Percentiles rank a stretch among this genome's conserved stretches.
Evolutionary conservation across 2,329 filamentous ascomycete genomes (phyloP).

Genomic region (Microdochium trichocladiopsis): DNA sequence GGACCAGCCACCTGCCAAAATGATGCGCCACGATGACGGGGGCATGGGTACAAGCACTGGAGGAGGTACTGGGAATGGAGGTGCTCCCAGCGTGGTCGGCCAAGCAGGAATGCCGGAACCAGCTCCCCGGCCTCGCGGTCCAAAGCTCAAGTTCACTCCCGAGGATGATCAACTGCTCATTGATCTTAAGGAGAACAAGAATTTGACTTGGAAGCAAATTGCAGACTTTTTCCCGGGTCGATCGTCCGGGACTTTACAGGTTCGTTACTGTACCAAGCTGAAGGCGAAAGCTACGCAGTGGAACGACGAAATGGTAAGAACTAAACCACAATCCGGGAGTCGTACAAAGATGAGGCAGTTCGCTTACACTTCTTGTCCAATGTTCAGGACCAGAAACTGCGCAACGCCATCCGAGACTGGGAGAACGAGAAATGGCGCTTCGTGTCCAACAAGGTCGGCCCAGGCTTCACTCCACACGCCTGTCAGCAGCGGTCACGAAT

Average conservation of each 20-base stretch:
- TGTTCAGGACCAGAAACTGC: slow-evolving; percentile 78
- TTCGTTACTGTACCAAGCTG: slow-evolving; percentile 89
- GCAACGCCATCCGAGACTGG: slow-evolving; percentile 72
- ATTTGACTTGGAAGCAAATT: slow-evolving; percentile 95
- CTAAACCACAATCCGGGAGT: slow-evolving; percentile 4
- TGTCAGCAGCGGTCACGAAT: slow-evolving; percentile 76
- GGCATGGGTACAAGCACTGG: slow-evolving; percentile 27
- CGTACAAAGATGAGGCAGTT: slow-evolving; percentile 10
- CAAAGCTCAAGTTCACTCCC: slow-evolving; percentile 89
- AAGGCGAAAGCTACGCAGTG: slow-evolving; percentile 91
- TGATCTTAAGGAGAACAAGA: slow-evolving; percentile 90
- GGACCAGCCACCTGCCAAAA: slow-evolving; percentile 62
- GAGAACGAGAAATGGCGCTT: slow-evolving; percentile 92
- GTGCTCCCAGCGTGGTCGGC: slow-evolving; percentile 79
- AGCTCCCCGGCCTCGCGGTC: slow-evolving; percentile 72
- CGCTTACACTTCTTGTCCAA: too few species aligned
- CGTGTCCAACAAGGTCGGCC: slow-evolving; percentile 83
- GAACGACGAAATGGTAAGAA: slow-evolving; percentile 83
- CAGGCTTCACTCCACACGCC: slow-evolving; percentile 78
- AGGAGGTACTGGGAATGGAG: slow-evolving; percentile 32
- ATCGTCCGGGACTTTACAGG: slow-evolving; percentile 84
- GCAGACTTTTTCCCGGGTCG: slow-evolving; percentile 91
- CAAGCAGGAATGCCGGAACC: slow-evolving; percentile 82
- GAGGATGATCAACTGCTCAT: slow-evolving; percentile 86
- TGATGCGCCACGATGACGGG: slow-evolving; percentile 51